These are phyloP conservation scores for Coniochaeta prunicola DNA, from an alignment of 2,329 filamentous ascomycete species.

Conservation along the genomic window DNA sequence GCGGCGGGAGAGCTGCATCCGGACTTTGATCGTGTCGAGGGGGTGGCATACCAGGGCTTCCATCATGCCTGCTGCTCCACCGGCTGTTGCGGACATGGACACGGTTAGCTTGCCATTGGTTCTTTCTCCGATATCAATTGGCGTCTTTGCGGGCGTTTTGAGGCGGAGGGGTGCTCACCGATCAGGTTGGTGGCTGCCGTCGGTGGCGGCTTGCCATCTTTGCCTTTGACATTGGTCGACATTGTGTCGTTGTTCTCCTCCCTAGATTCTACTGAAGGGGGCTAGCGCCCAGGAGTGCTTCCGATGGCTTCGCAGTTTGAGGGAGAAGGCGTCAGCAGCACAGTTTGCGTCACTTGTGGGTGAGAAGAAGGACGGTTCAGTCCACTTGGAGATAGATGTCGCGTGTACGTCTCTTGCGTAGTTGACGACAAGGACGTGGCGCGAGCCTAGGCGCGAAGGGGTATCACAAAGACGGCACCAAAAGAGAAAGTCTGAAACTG, in stretches of 20 bases:
- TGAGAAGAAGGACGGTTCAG: not conserved
- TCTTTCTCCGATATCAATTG: conserved; percentile 8
- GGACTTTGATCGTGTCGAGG: conserved; percentile 92
- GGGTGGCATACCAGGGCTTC: conserved; percentile 75
- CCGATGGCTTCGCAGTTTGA: not conserved
- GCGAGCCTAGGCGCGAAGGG: not conserved
- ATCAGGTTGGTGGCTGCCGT: conserved; percentile 88
- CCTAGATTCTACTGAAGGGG: not conserved
- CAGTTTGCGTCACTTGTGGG: not conserved
- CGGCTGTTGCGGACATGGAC: conserved; percentile 49
- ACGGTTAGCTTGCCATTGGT: conserved; percentile 14
- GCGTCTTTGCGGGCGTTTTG: conserved; percentile 5
- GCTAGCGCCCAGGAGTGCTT: not conserved
- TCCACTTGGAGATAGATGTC: not conserved
- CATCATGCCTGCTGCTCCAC: conserved; percentile 98
- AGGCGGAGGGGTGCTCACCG: conserved; percentile 44
- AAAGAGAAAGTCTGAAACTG: not conserved
- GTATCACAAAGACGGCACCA: not conserved
- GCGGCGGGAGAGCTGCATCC: conserved; percentile 94
- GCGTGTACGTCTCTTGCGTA: not conserved
- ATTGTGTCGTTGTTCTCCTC: conserved; percentile 11
- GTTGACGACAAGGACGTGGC: not conserved
- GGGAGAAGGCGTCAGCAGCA: not conserved
- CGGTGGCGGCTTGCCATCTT: conserved; percentile 64
- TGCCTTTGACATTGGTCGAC: conserved; percentile 34